These are phyloP conservation scores for Carallia pectinifolia DNA, from an alignment of 345 rosid genomes.

Conservation along the genomic window DNA sequence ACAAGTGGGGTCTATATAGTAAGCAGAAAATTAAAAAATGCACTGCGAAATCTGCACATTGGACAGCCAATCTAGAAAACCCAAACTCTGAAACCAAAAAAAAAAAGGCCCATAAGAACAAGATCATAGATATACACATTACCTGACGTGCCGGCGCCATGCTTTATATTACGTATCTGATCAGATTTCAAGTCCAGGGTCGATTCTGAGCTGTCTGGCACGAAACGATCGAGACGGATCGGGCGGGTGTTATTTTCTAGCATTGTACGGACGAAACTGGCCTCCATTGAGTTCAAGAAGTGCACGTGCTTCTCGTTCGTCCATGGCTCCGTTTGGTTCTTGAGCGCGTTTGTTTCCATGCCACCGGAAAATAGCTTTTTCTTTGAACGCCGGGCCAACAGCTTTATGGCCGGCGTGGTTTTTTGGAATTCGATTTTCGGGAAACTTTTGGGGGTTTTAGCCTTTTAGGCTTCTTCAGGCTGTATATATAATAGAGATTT, in stretches of 20 bases:
- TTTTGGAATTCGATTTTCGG: neutral
- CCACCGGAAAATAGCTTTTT: neutral
- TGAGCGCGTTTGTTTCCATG: constrained; percentile 12
- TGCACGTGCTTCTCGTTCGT: constrained; percentile 48
- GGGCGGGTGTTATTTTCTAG: constrained; percentile 22
- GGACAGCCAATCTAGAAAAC: too few species aligned
- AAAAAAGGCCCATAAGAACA: too few species aligned
- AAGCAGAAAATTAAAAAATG: neutral
- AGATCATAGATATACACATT: neutral
- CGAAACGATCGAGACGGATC: constrained; percentile 44
- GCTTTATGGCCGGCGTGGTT: neutral
- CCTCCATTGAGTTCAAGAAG: constrained; percentile 46
- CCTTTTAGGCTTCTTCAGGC: neutral
- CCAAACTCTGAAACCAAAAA: too few species aligned
- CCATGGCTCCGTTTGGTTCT: constrained; percentile 29
- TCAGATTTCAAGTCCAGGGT: constrained; percentile 38
- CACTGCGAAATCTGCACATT: too few species aligned
- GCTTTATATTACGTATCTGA: constrained; percentile 17
- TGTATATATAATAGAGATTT: neutral
- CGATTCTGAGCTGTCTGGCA: constrained; percentile 50
- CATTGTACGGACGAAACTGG: constrained; percentile 44
- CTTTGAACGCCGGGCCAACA: neutral
- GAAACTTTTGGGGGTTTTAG: neutral
- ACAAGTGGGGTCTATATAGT: neutral
- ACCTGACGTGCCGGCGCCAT: neutral